A percentile compares a stretch with the other conserved stretches of the same genome.
These are phyloP conservation scores for Cordyceps farinosa DNA, from an alignment of 2,329 filamentous ascomycete genomes.

Conservation along the genomic window DNA sequence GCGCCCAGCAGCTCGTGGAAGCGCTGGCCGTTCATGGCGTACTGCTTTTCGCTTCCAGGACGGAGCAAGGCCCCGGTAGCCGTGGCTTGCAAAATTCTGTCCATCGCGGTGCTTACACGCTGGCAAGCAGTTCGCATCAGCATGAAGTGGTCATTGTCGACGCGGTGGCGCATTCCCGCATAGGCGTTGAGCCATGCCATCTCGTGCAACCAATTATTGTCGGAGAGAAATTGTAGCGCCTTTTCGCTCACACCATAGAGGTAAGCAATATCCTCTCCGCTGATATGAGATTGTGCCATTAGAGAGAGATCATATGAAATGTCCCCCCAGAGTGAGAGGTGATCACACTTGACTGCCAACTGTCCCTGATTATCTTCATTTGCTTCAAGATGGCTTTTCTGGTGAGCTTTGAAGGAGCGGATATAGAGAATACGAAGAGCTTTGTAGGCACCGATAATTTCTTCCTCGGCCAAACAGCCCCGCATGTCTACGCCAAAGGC, in stretches of 20 bases:
- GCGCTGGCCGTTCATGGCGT: background rate
- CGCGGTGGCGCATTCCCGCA: constrained; percentile 19
- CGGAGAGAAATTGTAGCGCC: constrained; percentile 14
- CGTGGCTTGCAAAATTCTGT: background rate
- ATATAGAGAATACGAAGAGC: background rate
- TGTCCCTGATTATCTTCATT: too few species aligned
- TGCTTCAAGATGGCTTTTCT: background rate
- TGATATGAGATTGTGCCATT: background rate
- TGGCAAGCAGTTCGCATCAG: constrained; percentile 19
- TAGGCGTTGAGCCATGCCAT: constrained; percentile 22
- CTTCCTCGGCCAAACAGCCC: too few species aligned
- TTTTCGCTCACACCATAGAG: constrained; percentile 19
- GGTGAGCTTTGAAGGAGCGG: background rate
- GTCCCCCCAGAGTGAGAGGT: background rate
- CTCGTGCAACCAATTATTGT: constrained; percentile 19
- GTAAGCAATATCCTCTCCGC: constrained; percentile 14
- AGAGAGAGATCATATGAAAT: background rate
- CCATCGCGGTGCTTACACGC: constrained; percentile 20
- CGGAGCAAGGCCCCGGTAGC: background rate
- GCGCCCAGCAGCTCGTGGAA: constrained; percentile 9
- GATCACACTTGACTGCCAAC: too few species aligned
- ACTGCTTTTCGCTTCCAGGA: background rate
- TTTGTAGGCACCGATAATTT: background rate
- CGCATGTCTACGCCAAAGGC: too few species aligned
- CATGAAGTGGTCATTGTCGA: constrained; percentile 6